Conservation (phyloP, 2,329 filamentous ascomycete genomes). For the Cyanodermella asteris region DNA sequence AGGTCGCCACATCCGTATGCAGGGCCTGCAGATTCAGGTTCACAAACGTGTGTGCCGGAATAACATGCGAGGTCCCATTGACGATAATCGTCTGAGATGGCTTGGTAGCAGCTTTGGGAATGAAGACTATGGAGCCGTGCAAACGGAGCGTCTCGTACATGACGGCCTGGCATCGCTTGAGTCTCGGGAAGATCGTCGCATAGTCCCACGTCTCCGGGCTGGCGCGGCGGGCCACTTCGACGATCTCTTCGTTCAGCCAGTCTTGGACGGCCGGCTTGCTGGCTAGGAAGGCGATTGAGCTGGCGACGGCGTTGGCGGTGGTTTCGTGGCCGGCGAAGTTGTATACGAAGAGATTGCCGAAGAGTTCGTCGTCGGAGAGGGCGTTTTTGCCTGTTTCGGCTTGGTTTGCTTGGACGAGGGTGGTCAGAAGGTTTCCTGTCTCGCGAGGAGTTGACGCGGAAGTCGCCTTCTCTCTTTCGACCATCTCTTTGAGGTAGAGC, state of each 20-base stretch:
- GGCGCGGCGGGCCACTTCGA: conserved; percentile 8
- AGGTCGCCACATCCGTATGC: conserved; percentile 12
- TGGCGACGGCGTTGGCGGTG: conserved; percentile 24
- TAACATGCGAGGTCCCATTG: conserved; percentile 4
- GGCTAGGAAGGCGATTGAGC: conserved; percentile 22
- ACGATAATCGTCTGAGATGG: conserved; percentile 6
- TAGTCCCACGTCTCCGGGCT: conserved; percentile 16
- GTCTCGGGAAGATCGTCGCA: conserved; percentile 19
- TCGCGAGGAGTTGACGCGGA: conserved; percentile 2
- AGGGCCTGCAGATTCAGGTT: conserved; percentile 9
- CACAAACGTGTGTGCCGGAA: conserved; percentile 8
- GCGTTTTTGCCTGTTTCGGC: conserved; percentile 1
- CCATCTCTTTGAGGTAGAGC: conserved; percentile 8
- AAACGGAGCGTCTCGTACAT: conserved; percentile 18
- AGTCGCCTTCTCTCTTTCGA: conserved; percentile 4
- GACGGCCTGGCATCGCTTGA: conserved; percentile 23
- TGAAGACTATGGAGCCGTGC: conserved; percentile 9
- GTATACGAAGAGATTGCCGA: conserved; percentile 27
- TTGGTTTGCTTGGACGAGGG: conserved; percentile 7
- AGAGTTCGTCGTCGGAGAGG: conserved; percentile 18
- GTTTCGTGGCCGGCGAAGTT: conserved; percentile 32
- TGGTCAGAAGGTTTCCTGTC: conserved; percentile 7
- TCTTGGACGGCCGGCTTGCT: conserved; percentile 22
- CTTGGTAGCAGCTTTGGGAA: conserved; percentile 5
- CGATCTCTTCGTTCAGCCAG: conserved; percentile 23